Evolutionary conservation across 2,329 filamentous ascomycete species (phyloP), one percentile per base, ranked within the genome.

Genomic region (Colletotrichum musae): DNA sequence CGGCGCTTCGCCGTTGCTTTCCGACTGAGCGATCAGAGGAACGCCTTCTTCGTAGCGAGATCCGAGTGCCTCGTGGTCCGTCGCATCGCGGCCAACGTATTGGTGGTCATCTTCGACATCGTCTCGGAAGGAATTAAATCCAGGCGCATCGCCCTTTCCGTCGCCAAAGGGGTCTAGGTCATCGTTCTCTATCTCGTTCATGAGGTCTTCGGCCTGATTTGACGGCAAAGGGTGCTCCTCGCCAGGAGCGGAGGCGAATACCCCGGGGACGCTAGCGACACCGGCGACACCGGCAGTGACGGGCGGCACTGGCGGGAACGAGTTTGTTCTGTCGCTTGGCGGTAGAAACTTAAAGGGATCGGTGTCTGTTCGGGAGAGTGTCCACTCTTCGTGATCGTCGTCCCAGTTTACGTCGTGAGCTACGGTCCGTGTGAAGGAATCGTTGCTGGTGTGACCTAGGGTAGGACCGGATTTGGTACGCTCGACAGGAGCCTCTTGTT

Each of bases 41-140:
- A 94, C 68, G 0, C 92, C 92, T 79, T 94, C 92, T 67, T 93
- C 91, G 71, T 87, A 94, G 52, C 92, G 87, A 26, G 87, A 86
- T 28, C 91, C 87, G 1, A 82, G 80, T 24, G 81, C 81, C 45
- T 85, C 81, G 43, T 82, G 82, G 13, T 82, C 79, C 1, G 77
- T 76, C 1, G 85, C 70, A 21, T 86, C 82, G 15, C 85, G 82
- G 9, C 85, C 85, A 53, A 85, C 77, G 9, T 79, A 81, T 51
- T 82, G 79, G 7, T 79, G 39, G 70, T 75, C 71, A 63, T 73
- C 58, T 52, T 71, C 6, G 6, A 36, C 28, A 24, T 47, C 67
- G 16, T 61, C 71, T 56, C 53, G 16, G 48, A 65, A 65, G 60
- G 72, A 60, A 39, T 73, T 65, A 48, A 78, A 78, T 32, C 74